Evolutionary conservation across 2,329 filamentous ascomycete genomes (phyloP), one percentile per base, ranked within the genome.

Genomic region (Trichoderma koningii): DNA sequence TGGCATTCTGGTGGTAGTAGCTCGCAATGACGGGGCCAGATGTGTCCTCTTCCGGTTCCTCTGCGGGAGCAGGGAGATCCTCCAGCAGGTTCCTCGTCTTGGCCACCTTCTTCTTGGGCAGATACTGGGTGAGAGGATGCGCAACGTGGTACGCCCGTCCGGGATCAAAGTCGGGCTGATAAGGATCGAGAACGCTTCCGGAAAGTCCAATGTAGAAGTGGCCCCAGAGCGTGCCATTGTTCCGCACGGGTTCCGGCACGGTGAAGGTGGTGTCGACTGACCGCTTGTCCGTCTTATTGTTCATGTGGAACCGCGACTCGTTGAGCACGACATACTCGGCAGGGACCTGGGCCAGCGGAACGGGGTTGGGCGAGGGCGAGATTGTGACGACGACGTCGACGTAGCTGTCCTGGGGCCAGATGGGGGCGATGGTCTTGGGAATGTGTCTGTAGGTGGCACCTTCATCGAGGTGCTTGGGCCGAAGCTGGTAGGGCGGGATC

Each of bases 1-100:
- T 96, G 71, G 96, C 89, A 77, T 99, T 99, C 7, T 95, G 91
- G 77, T 99, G 95, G 76, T 97, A 99, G 80, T 93, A 96, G 63
- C 89, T 96, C 52, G 85, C 87, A 68, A 96, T 86, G 61, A 89
- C 81, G n/a, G 91, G 88, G 1, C 88, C 88, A 5, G 83, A 78
- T 64, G 84, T 80, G 68, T 85, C 82, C 19, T 77, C 77, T n/a
- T 82, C 81, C n/a, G 83, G 80, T 47, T 83, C 81, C 15, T 79
- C 77, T 1, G 74, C 75, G 3, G 68, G 56, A 26, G 73, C 73
- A 5, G 74, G 74, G 26, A 73, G 77, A 65, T 81, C 82, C 21
- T 85, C 85, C n/a, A 99, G 82, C 63, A 99, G 82, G 73, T 94
- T 98, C 73, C 93, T 89, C 23, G 90, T 92, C 84, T 97, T 98